phyloP scores from a whole-genome alignment of 1,139 yeast genomes.

The Kodamaea sp. region DNA sequence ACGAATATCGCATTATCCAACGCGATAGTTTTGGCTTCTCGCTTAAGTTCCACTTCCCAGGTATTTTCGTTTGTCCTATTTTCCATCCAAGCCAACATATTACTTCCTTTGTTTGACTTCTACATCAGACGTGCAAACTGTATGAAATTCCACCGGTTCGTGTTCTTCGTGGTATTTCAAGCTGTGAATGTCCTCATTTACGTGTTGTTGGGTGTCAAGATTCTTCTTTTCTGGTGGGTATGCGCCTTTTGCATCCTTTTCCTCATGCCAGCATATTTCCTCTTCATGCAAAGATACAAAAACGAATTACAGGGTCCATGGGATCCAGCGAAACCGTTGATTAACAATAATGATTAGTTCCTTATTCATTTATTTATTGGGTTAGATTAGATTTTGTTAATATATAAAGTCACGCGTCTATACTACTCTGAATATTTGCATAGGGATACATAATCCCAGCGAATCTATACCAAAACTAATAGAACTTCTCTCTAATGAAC shows the following conservation, averaged over 20 bases:
- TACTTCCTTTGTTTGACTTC: slow-evolving; percentile 70
- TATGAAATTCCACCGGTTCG: slow-evolving; percentile 31
- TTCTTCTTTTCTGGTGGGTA: slow-evolving; percentile 50
- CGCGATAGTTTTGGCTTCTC: slow-evolving; percentile 86
- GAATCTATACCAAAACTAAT: too few species aligned
- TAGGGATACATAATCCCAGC: too few species aligned
- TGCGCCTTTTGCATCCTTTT: slow-evolving; percentile 50
- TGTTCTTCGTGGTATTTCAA: slow-evolving; percentile 26
- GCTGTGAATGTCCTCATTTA: slow-evolving; percentile 24
- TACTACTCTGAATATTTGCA: too few species aligned
- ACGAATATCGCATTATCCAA: slow-evolving; percentile 84
- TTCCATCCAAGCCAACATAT: slow-evolving; percentile 69
- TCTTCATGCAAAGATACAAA: slow-evolving; percentile 74
- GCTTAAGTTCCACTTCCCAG: slow-evolving; percentile 68
- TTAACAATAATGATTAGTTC: slow-evolving; percentile 1
- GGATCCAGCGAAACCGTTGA: slow-evolving; percentile 79
- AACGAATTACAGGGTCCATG: slow-evolving; percentile 92
- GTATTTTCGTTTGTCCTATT: slow-evolving; percentile 83
- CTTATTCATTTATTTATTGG: too few species aligned
- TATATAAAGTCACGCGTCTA: too few species aligned
- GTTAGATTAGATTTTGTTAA: too few species aligned
- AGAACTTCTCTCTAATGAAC: too few species aligned
- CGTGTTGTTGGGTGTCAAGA: slow-evolving; percentile 40
- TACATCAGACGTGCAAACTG: slow-evolving; percentile 47
- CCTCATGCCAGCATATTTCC: slow-evolving; percentile 70